Base-by-base conservation (phyloP, 1,284 basidiomycete genomes). In the Gymnopus androsaceus region DNA sequence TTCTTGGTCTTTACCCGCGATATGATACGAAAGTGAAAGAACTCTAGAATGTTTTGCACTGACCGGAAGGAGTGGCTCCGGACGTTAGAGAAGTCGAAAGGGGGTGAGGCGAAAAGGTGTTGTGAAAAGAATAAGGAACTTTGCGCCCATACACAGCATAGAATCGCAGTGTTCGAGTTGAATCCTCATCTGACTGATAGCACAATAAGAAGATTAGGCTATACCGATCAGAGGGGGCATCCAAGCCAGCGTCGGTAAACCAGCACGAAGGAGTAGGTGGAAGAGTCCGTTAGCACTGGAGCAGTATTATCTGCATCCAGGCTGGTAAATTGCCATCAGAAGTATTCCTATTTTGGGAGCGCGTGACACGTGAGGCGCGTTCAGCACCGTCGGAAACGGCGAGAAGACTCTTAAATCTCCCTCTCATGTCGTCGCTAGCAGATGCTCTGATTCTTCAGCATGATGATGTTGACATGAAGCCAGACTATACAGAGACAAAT, bases 401-500 rank as follows among this genome's bases (percentile, higher is more conserved):
- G 36, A 14, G 31, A 33, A 33, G 31, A 50, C 11, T 40, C n/a
- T n/a, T n/a, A n/a, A n/a, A n/a, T n/a, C n/a, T n/a, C n/a, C n/a
- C n/a, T n/a, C n/a, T 44, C 38, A 66, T 66, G 65, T 63, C 65
- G 30, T 66, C 64, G 5, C 48, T 65, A 36, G 75, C 76, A 55
- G 75, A 73, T 57, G 76, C 76, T 21, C 65, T 66, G 71, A 74
- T 61, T 64, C 63, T 57, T 59, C 63, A 59, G 55, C 28, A 60
- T 46, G 57, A 64, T 41, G 63, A 83, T 67, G 69, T 77, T 23
- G 75, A 81, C 51, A 80, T 82, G 78, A 65, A 71, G 27, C 53
- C 62, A 58, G 63, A 61, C 65, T 57, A 67, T 66, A 11, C 25
- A 42, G 14, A 25, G 28, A 15, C 14, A 15, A 40, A 63, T 8